A percentile compares a stretch with the other conserved stretches of the same genome.
phyloP scores from a whole-genome alignment of 208 protist species.

The Leishmania arabica region DNA sequence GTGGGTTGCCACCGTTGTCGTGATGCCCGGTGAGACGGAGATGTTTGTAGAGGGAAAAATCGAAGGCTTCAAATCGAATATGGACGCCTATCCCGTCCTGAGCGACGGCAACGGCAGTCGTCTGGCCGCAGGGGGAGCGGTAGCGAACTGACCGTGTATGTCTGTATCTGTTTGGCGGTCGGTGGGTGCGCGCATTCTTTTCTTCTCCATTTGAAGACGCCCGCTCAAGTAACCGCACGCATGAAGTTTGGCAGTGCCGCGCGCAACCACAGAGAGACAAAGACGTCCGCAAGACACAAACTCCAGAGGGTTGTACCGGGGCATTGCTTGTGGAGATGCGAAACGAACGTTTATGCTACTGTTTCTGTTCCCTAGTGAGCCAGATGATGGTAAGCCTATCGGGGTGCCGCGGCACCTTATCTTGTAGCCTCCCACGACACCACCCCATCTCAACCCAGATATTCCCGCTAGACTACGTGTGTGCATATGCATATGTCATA shows the following conservation, averaged over 20 bases:
- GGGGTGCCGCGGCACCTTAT: neutral
- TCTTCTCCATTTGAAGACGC: neutral
- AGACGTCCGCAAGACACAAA: neutral
- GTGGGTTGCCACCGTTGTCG: conserved; percentile 46
- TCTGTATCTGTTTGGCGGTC: neutral
- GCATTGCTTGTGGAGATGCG: neutral
- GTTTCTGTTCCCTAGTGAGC: neutral
- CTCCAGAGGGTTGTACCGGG: neutral
- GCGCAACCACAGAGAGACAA: neutral
- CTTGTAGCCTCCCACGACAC: neutral
- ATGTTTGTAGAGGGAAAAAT: conserved; percentile 72
- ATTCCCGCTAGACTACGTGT: neutral
- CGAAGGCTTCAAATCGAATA: conserved; percentile 66
- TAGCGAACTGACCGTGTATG: neutral
- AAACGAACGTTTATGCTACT: neutral
- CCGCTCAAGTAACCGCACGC: neutral
- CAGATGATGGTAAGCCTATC: neutral
- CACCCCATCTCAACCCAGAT: neutral
- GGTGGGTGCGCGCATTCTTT: neutral
- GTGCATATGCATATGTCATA: neutral
- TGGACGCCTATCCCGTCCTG: conserved; percentile 41
- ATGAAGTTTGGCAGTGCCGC: neutral
- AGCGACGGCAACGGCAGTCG: neutral
- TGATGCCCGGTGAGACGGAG: conserved; percentile 62
- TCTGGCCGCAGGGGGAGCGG: too few species aligned